Conservation (phyloP, 2,329 filamentous ascomycete genomes). For the Aquanectria penicillioides region DNA sequence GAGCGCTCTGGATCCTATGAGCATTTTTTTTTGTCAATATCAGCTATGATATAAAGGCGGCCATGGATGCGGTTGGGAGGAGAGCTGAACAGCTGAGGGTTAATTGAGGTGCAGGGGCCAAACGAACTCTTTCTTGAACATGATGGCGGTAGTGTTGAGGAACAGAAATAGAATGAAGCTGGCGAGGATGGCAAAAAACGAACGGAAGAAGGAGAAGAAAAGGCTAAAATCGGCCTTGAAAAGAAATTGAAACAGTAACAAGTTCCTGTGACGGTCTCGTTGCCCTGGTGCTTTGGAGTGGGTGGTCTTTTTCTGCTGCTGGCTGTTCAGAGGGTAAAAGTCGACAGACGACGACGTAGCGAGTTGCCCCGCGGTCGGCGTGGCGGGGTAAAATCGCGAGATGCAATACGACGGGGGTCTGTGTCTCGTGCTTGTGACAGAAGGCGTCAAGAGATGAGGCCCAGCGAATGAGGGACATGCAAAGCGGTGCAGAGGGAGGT, state of each 20-base stretch:
- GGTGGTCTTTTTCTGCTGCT: too few species aligned
- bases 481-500: neutral
- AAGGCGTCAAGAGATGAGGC: conserved; percentile 2
- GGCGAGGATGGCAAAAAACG: neutral
- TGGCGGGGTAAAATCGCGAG: conserved; percentile 44
- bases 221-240: neutral
- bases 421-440: neutral
- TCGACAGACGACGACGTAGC: conserved; percentile 21
- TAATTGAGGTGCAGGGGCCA: neutral
- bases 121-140: conserved; percentile 94
- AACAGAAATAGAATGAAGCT: neutral
- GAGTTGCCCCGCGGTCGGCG: conserved; percentile 38
- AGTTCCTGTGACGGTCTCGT: conserved; percentile 21
- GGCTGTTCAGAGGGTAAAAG: conserved; percentile 41
- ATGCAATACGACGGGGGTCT: conserved; percentile 37
- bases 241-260: conserved; percentile 4
- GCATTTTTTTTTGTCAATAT: too few species aligned
- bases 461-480: neutral
- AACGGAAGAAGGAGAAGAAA: neutral
- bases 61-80: too few species aligned
- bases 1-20: conserved; percentile 69
- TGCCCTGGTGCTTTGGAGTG: neutral
- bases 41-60: too few species aligned
- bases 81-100: neutral
- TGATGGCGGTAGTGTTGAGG: conserved; percentile 54